Evolutionary conservation across 192 early-diverging fungal species (phyloP).

Genomic region (Rhizoclosmatium sp.): DNA sequence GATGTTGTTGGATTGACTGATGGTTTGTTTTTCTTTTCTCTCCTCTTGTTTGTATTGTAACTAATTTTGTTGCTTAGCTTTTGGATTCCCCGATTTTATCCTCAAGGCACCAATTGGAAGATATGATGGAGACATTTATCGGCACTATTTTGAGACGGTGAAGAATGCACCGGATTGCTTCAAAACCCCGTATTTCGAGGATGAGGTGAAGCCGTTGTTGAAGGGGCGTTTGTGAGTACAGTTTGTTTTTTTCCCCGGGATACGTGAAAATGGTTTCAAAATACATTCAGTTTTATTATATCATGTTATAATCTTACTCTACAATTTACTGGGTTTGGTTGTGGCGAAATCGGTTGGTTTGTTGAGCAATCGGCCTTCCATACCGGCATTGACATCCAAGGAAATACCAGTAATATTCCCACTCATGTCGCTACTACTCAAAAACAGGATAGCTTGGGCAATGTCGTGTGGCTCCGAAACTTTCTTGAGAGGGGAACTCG

Average conservation of each 20-base stretch:
- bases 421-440: slow-evolving; percentile 48
- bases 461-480: slow-evolving; percentile 64
- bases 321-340: no score
- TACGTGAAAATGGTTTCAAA: no score
- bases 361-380: slow-evolving; percentile 63
- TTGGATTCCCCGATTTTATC: slow-evolving; percentile 89
- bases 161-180: slow-evolving; percentile 75
- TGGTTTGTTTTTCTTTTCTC: slow-evolving; percentile 27
- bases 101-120: slow-evolving; percentile 89
- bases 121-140: slow-evolving; percentile 82
- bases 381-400: slow-evolving; percentile 65
- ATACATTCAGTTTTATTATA: no score
- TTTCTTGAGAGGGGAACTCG: slow-evolving; percentile 63
- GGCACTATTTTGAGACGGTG: slow-evolving; percentile 85
- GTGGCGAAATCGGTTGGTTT: slow-evolving; percentile 38
- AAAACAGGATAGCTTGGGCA: slow-evolving; percentile 59
- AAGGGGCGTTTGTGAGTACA: not conserved
- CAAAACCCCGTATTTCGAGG: slow-evolving; percentile 81
- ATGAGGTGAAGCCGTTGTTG: slow-evolving; percentile 79
- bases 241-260: no score
- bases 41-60: not conserved
- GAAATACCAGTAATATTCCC: slow-evolving; percentile 67
- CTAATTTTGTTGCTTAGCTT: slow-evolving; percentile 47
- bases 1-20: slow-evolving; percentile 87
- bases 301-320: no score